A percentile compares a stretch with the other conserved stretches of the same genome.
These are phyloP conservation scores for Alloteropsis angusta DNA, from an alignment of 202 grass and related monocot species.

Conservation along the genomic window DNA sequence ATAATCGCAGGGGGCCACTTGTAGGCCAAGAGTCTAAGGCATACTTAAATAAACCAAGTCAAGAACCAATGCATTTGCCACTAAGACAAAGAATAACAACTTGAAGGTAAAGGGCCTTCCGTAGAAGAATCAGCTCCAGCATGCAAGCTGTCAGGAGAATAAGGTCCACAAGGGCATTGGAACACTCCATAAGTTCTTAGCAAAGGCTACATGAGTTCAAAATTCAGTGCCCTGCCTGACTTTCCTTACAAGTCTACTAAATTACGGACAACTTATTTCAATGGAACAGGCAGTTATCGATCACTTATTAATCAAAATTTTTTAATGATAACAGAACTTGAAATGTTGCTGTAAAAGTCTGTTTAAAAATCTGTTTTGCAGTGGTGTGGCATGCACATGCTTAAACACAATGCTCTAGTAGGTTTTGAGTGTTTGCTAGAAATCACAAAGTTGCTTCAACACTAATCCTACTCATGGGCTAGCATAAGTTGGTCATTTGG, in stretches of 20 bases:
- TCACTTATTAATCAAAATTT: neutral
- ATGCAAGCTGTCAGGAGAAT: neutral
- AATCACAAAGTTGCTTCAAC: neutral
- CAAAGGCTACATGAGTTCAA: neutral
- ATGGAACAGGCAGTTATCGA: neutral
- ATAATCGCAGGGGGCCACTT: neutral
- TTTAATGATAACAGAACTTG: neutral
- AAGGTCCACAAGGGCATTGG: neutral
- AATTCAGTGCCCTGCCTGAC: neutral
- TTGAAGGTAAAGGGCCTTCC: neutral
- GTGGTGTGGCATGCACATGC: neutral
- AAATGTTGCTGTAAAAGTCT: neutral
- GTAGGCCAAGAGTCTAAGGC: neutral
- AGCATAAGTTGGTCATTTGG: neutral
- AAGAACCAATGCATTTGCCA: neutral
- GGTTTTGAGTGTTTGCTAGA: neutral
- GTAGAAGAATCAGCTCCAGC: neutral
- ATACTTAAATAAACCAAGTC: neutral
- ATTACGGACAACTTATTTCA: neutral
- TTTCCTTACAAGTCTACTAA: neutral
- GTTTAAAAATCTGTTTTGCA: neutral
- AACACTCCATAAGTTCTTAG: neutral
- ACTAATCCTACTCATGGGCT: neutral
- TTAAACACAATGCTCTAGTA: neutral
- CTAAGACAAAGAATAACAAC: neutral